phyloP scores from a whole-genome alignment of 768 basidiomycete species.

The Crepidotus variabilis region DNA sequence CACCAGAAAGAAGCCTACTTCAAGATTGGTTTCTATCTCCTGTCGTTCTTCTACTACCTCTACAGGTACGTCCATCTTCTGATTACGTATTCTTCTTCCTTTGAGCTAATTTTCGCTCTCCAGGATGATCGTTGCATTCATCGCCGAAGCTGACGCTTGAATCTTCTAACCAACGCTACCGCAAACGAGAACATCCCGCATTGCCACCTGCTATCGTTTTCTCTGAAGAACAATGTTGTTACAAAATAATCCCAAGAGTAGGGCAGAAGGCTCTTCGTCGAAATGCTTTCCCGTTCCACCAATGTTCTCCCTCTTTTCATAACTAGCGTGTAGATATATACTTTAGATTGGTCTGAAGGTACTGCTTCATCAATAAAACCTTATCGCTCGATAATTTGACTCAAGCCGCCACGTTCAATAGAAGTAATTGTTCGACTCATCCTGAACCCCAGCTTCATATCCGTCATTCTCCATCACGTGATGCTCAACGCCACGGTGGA shows the following conservation, averaged over 20 bases:
- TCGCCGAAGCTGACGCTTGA: constrained; percentile 61
- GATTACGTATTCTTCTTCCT: not conserved
- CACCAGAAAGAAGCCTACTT: constrained; percentile 97
- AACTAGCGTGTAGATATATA: not conserved
- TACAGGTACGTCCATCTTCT: constrained; percentile 59
- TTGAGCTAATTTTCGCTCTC: not conserved
- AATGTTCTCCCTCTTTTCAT: not conserved
- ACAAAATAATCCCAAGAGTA: not conserved
- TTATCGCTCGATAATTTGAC: not conserved
- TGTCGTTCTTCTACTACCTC: constrained; percentile 90
- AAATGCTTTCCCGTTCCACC: no score
- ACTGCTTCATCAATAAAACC: not conserved
- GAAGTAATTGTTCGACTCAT: not conserved
- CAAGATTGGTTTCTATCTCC: constrained; percentile 88
- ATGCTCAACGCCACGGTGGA: no score
- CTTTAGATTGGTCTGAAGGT: not conserved
- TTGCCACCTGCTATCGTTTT: not conserved
- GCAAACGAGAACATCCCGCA: not conserved
- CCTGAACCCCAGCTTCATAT: not conserved
- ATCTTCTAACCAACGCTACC: not conserved
- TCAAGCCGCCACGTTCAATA: not conserved
- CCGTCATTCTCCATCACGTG: no score
- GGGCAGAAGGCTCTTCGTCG: not conserved
- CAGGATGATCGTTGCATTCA: constrained; percentile 84
- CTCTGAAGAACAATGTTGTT: not conserved